Evolutionary conservation across 352 stramenopile species (phyloP), one percentile per base, ranked within the genome.

Genomic region (Pythium chondricola): DNA sequence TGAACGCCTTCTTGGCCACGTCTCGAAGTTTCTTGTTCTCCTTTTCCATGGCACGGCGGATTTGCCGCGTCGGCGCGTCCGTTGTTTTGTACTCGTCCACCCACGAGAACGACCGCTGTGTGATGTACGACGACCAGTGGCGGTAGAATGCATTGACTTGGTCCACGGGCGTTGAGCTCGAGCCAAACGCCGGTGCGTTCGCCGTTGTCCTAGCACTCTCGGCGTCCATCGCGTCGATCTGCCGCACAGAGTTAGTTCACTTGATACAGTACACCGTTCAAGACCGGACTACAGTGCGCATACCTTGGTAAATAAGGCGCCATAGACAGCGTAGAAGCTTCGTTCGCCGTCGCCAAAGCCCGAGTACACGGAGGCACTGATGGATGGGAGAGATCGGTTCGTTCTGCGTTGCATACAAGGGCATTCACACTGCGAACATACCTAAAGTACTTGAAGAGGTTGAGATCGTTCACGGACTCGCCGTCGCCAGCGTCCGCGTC

Each of bases 21-120:
- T 94, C 80, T 8, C 83, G 78, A n/a, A 88, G 58, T 61, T 92
- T 91, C 43, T 87, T 88, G 60, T 94, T 94, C 49, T 92, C 83
- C 55, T 94, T 94, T 47, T 94, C 83, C 81, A 91, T 92, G 3
- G 79, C 74, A 29, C 83, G 74, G 17, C 83, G 66, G 35, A 94
- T 74, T 44, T 86, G 56, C 20, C 83, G 74, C 21, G 67, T 94
- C 27, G 83, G 76, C 13, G 76, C 83, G 43, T 94, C 80, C 25
- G 73, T 82, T 39, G 80, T 87, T 47, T 83, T 85, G 68, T 92
- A 94, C 55, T 85, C 73, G 43, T 94, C 81, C 20, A 88, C 61
- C 76, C 78, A 92, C 20, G 69, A 62, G 52, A 94, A 94, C 38
- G 49, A 70, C 32, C 77, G 83, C 56, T 83, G 71, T 18, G 80